phyloP scores from a whole-genome alignment of 1,139 yeast genomes.

The Taiozyma sp. region DNA sequence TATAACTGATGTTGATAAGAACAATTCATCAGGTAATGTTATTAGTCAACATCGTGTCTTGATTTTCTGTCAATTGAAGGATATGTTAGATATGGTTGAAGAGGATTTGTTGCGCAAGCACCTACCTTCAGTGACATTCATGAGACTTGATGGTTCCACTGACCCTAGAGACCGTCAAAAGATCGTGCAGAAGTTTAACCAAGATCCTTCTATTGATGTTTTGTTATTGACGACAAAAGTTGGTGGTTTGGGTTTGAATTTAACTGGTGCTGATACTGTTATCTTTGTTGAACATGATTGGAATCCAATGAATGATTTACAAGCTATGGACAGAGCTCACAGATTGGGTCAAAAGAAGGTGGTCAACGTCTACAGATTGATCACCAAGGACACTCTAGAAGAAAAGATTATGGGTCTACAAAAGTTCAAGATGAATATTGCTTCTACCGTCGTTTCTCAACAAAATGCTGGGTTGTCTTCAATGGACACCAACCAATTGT shows the following conservation, averaged over 20 bases:
- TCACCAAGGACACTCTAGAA: slow-evolving; percentile 90
- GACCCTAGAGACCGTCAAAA: slow-evolving; percentile 92
- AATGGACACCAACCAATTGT: slow-evolving; percentile 93
- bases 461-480: slow-evolving; percentile 93
- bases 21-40: slow-evolving; percentile 45
- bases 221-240: slow-evolving; percentile 91
- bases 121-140: slow-evolving; percentile 88
- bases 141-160: slow-evolving; percentile 93
- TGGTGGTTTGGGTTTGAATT: slow-evolving; percentile 94
- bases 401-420: slow-evolving; percentile 99
- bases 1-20: slow-evolving; percentile 42
- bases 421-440: slow-evolving; percentile 95
- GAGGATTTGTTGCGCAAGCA: slow-evolving; percentile 76
- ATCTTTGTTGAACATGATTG: slow-evolving; percentile 98
- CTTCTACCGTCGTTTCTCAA: slow-evolving; percentile 93
- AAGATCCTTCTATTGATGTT: slow-evolving; percentile 96
- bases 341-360: slow-evolving; percentile 97
- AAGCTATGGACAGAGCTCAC: slow-evolving; percentile 99
- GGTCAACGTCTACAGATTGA: slow-evolving; percentile 88
- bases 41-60: slow-evolving; percentile 95
- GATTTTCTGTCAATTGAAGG: slow-evolving; percentile 94
- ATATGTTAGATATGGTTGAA: slow-evolving; percentile 96
- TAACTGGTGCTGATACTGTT: slow-evolving; percentile 98
- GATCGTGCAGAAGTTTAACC: slow-evolving; percentile 88
- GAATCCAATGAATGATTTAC: slow-evolving; percentile 99